phyloP scores from a whole-genome alignment of 1,139 yeast species.

The Yamadazyma triangularis region DNA sequence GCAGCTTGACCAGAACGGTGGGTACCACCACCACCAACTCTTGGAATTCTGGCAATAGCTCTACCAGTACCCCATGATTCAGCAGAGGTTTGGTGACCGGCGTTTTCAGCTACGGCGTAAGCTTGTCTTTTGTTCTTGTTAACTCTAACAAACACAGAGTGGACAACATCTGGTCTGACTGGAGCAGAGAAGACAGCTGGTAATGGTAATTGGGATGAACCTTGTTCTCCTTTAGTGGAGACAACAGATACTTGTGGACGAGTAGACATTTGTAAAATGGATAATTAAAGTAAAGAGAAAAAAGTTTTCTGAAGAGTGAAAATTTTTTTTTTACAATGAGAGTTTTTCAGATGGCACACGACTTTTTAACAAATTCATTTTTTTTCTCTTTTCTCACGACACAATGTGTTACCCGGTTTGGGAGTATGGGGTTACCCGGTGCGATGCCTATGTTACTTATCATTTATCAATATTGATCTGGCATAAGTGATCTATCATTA shows the following conservation, averaged over 20 bases:
- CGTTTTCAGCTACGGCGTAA: slow-evolving; percentile 98
- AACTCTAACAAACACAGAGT: slow-evolving; percentile 96
- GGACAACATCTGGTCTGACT: slow-evolving; percentile 99
- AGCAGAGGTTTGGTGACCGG: slow-evolving; percentile 99
- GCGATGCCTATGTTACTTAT: too few species aligned
- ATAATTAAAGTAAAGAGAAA: too few species aligned
- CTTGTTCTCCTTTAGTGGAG: slow-evolving; percentile 82
- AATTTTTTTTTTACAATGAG: too few species aligned
- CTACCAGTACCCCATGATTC: slow-evolving; percentile 99
- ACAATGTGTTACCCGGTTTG: too few species aligned
- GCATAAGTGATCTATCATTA: too few species aligned
- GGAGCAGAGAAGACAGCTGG: slow-evolving; percentile 99
- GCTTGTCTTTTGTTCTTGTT: slow-evolving; percentile 99
- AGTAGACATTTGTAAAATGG: slow-evolving; percentile 64
- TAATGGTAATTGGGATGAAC: slow-evolving; percentile 81
- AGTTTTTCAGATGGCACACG: too few species aligned
- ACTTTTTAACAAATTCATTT: too few species aligned
- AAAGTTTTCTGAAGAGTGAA: too few species aligned
- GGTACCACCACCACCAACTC: slow-evolving; percentile 99
- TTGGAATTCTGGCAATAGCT: slow-evolving; percentile 99
- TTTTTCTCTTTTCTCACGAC: too few species aligned
- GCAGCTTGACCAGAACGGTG: slow-evolving; percentile 99
- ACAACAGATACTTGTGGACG: slow-evolving; percentile 96
- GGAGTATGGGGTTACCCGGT: too few species aligned
- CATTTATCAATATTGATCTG: too few species aligned